Base-by-base conservation (phyloP, 495 filamentous ascomycete species). In the Aspergillus haitiensis region DNA sequence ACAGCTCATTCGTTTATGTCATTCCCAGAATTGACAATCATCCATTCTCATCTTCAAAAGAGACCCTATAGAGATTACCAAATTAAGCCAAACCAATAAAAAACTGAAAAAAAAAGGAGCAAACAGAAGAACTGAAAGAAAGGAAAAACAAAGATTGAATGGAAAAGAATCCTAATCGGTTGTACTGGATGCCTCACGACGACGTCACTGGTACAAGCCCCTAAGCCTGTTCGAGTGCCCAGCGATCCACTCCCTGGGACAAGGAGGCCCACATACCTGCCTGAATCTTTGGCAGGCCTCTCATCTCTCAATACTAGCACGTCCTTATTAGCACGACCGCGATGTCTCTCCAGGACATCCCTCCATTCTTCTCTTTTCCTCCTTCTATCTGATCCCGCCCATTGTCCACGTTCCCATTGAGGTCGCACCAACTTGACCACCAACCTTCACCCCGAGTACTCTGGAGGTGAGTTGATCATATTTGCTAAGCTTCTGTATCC, bases 181-280 rank as follows among this genome's bases (percentile, higher is more conserved):
- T 54, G 56, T 57, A 65, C 59, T 63, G 40, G 49, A 55, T 64
- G 63, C 61, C 58, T 69, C 67, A 69, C 60, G 44, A 59, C 62
- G 67, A 69, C 67, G 67, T 69, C 67, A 69, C 53, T 63, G 49
- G 47, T n/a, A 21, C 44, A 16, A 33, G 49, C 2, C 18, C 32
- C 63, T 65, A 68, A 63, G 47, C 66, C 56, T 34, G 56, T 58
- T 64, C 53, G 49, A 49, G 61, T 21, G 27, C 18, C 34, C 48
- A 36, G 40, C 31, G 27, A 40, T 53, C 51, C 58, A 48, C 39
- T 18, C 16, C n/a, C 21, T 27, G 13, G 37, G 32, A 32, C 56
- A 11, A 49, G 46, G 35, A 11, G 45, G 51, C 59, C 55, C 55
- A 50, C 40, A 52, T 62, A 37, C 54, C 54, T 57, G 55, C 54